phyloP scores from a whole-genome alignment of 2,329 filamentous ascomycete species.

The Ophiostoma tasmaniense region DNA sequence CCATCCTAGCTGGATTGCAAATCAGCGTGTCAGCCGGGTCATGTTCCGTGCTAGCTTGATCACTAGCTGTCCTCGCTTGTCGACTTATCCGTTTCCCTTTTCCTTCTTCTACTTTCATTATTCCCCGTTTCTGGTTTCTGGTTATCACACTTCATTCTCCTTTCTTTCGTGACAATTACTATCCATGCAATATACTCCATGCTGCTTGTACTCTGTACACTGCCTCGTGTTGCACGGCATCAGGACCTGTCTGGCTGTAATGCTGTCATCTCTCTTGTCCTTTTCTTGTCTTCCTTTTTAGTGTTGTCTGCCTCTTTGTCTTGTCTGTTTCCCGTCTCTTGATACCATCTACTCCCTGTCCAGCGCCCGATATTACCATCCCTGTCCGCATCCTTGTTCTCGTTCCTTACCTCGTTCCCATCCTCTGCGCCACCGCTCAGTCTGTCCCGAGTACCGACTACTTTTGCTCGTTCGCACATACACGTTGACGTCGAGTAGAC shows the following conservation, averaged over 20 bases:
- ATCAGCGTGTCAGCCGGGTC: background rate
- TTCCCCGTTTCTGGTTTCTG: background rate
- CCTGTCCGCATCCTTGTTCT: background rate
- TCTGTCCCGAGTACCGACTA: background rate
- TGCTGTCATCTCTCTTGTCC: background rate
- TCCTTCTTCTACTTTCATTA: no score
- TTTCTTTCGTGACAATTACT: background rate
- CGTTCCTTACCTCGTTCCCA: no score
- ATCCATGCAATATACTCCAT: background rate
- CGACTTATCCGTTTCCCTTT: background rate
- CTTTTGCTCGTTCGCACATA: background rate
- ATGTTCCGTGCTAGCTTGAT: background rate
- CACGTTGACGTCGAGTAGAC: no score
- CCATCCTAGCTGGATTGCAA: background rate
- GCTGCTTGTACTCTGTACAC: background rate
- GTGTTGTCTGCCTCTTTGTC: background rate
- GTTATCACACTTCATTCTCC: background rate
- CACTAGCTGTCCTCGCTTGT: background rate
- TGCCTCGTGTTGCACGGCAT: background rate
- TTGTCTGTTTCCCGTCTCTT: background rate
- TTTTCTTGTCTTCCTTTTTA: background rate
- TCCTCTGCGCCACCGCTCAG: background rate
- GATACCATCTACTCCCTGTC: background rate
- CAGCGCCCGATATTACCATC: background rate
- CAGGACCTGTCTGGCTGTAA: background rate